These are phyloP conservation scores for Scortechinia acanthostroma DNA, from an alignment of 2,329 filamentous ascomycete species.

Conservation along the genomic window DNA sequence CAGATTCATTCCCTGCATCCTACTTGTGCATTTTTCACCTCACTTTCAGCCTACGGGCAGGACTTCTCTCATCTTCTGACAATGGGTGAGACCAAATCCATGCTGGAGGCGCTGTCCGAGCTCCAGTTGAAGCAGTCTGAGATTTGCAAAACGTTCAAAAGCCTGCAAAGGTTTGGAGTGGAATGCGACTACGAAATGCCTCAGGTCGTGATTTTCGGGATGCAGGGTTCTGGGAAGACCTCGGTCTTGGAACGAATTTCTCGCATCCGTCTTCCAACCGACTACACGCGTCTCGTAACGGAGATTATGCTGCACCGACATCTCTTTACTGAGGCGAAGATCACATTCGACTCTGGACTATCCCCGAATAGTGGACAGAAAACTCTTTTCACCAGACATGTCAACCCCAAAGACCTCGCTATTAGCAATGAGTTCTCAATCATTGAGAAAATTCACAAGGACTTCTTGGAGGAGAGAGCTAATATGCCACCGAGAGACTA, in stretches of 20 bases:
- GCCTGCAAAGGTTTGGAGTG: too few relatives aligned
- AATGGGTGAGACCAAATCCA: too few relatives aligned
- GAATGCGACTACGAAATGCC: too few relatives aligned
- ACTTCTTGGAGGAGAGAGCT: background rate
- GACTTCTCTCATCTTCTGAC: too few relatives aligned
- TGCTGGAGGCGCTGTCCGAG: too few relatives aligned
- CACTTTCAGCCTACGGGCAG: too few relatives aligned
- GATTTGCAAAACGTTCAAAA: too few relatives aligned
- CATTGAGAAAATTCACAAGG: background rate
- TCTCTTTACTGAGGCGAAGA: conserved; percentile 12
- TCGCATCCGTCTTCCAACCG: conserved; percentile 39
- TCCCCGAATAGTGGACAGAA: background rate
- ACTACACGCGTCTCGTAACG: conserved; percentile 48
- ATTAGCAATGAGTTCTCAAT: background rate
- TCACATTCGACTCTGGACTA: conserved; percentile 21
- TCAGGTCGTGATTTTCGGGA: conserved; percentile 44
- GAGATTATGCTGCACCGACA: conserved; percentile 38
- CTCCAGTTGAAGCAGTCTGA: too few relatives aligned
- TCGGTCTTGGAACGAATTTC: conserved; percentile 50
- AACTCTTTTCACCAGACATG: background rate
- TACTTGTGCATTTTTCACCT: too few relatives aligned
- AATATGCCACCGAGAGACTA: conserved; percentile 14
- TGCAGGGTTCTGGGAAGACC: conserved; percentile 47
- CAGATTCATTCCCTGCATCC: too few relatives aligned
- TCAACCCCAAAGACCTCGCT: background rate